Base-by-base conservation (phyloP, 257 asterid species). In the Solanum etuberosum region DNA sequence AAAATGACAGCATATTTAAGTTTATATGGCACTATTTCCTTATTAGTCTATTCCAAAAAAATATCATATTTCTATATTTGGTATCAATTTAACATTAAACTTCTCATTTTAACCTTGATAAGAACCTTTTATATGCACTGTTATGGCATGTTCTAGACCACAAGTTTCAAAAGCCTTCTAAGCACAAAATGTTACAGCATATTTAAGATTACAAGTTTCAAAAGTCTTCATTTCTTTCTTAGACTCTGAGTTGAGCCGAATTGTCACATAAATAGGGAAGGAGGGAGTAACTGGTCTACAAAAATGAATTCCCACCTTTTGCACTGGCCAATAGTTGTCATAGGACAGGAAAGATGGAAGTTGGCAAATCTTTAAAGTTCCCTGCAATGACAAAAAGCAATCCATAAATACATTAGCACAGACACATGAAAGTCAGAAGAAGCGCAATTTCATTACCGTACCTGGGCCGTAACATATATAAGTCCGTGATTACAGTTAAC, bases 271-370 rank as follows among this genome's bases (percentile, higher is more conserved):
- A 34, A 72, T 72, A 32, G 46, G 25, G 2, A 34, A 34, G 46
- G 80, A 72, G 8, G 46, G 5, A 72, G 29, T 72, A 78, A 43
- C 27, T 43, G 63, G 27, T 25, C 14, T 10, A 71, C 35, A 21
- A 63, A 84, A 85, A 76, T 35, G 67, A 18, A 78, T 35, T 43
- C 83, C 82, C 73, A 94, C 99, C 98, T 97, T 97, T 84, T 95
- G 98, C 84, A 97, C 96, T 37, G 98, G 98, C 99, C 99, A 97
- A 91, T 93, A 92, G 87, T 94, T 97, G 92, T 97, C 99, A 84
- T 94, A 97, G 68, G 94, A 90, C 57, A 92, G 88, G 63, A 88
- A 91, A 68, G 95, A 89, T 78, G 96, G 96, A 90, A 97, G 99
- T 90, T 95, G 99, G 88, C 98, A 97, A 89, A 97, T 97, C 91